A percentile compares a stretch with the other conserved stretches of the same genome.
Evolutionary conservation across 1,284 basidiomycete species (phyloP).

Genomic region (Ceratobasidium sp.): DNA sequence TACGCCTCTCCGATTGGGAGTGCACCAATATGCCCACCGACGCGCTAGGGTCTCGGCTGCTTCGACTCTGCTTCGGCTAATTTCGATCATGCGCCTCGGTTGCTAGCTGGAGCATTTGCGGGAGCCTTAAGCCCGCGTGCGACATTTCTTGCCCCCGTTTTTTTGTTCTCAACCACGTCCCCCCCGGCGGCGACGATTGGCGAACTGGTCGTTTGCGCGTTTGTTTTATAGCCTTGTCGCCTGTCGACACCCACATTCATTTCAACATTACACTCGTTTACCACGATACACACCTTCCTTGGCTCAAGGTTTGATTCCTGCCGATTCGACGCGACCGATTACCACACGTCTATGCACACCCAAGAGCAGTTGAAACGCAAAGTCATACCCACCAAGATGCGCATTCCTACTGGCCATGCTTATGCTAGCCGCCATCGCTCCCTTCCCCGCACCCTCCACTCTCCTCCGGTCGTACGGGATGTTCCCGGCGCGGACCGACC

Average conservation of each 20-base stretch:
- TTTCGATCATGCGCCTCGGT: conserved; percentile 26
- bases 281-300: not conserved
- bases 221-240: not conserved
- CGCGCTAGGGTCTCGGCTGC: conserved; percentile 29
- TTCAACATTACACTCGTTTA: conserved; percentile 23
- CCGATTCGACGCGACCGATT: not conserved
- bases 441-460: not conserved
- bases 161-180: conserved; percentile 6
- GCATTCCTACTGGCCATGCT: not conserved
- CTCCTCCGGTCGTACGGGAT: not conserved
- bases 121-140: conserved; percentile 7
- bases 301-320: not conserved
- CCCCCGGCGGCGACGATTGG: not conserved
- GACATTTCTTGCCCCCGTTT: not conserved
- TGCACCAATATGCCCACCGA: conserved; percentile 5
- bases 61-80: conserved; percentile 34
- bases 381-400: conserved; percentile 29
- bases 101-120: conserved; percentile 24
- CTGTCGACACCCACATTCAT: conserved; percentile 15
- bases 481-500: not conserved
- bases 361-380: conserved; percentile 7
- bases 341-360: conserved; percentile 9
- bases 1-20: not conserved
- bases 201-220: not conserved
- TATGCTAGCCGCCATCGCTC: not conserved